These are phyloP conservation scores for Pezicula neosporulosa DNA, from an alignment of 2,329 filamentous ascomycete genomes.

Conservation along the genomic window DNA sequence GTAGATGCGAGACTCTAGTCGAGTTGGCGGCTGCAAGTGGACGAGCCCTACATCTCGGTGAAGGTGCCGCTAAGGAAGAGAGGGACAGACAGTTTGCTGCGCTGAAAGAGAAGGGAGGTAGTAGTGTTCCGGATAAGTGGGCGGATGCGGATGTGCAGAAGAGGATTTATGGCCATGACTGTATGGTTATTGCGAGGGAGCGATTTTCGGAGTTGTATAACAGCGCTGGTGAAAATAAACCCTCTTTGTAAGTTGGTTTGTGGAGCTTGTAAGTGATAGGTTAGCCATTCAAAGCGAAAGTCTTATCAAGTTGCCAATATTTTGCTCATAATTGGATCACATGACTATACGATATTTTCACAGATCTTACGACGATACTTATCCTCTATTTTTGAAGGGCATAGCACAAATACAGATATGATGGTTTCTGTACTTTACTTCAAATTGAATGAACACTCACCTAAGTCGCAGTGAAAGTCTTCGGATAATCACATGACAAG, in stretches of 20 bases:
- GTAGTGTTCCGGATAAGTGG: conserved; percentile 63
- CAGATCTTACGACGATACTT: too few species aligned
- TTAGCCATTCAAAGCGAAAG: too few species aligned
- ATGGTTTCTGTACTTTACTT: too few species aligned
- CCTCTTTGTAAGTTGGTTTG: not conserved
- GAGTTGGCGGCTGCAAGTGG: conserved; percentile 47
- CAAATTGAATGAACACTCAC: too few species aligned
- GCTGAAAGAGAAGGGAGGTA: conserved; percentile 38
- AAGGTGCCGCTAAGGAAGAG: conserved; percentile 56
- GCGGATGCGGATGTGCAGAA: conserved; percentile 66
- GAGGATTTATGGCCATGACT: conserved; percentile 63
- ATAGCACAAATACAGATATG: too few species aligned
- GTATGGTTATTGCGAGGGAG: conserved; percentile 49
- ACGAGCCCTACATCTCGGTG: conserved; percentile 53
- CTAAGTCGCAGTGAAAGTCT: too few species aligned
- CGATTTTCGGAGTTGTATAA: conserved; percentile 45
- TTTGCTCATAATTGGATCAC: too few species aligned
- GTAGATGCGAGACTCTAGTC: conserved; percentile 49
- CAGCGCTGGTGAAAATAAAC: not conserved
- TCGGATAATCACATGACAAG: too few species aligned
- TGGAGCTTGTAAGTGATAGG: too few species aligned
- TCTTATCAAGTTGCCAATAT: too few species aligned
- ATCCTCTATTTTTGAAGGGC: too few species aligned
- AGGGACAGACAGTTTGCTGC: conserved; percentile 53
- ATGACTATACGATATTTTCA: too few species aligned